These are phyloP conservation scores for Stenocarpella maydis DNA, from an alignment of 2,329 filamentous ascomycete species.

Conservation along the genomic window DNA sequence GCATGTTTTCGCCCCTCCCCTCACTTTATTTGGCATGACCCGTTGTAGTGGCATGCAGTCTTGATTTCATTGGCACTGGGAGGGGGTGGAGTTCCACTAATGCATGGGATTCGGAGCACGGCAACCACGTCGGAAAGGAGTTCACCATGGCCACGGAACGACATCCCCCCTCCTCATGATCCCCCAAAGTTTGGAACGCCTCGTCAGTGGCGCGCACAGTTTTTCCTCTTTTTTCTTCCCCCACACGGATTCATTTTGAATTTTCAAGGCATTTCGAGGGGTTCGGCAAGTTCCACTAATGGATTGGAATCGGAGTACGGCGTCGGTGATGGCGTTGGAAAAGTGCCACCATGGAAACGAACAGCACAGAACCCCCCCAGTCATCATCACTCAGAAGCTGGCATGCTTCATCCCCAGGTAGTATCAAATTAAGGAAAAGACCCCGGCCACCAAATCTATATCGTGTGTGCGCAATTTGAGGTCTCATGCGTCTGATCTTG, in stretches of 20 bases:
- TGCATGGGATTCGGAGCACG: constrained; percentile 22
- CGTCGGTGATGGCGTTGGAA: constrained; percentile 12
- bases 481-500: background rate
- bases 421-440: background rate
- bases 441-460: constrained; percentile 5
- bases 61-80: constrained; percentile 3
- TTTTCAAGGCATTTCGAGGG: background rate
- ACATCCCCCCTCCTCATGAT: background rate
- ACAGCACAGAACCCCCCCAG: background rate
- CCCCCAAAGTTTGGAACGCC: background rate
- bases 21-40: constrained; percentile 4
- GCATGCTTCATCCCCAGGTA: background rate
- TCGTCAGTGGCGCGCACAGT: background rate
- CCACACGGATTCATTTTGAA: constrained; percentile 2
- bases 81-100: constrained; percentile 13
- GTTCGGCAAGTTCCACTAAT: background rate
- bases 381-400: background rate
- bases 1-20: background rate
- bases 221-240: background rate
- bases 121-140: background rate
- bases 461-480: constrained; percentile 8
- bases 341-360: background rate
- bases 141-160: constrained; percentile 3
- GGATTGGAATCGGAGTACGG: constrained; percentile 11
- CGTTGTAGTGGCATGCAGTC: background rate